phyloP scores from a whole-genome alignment of 75 land plant species.

The Cryptomeria japonica region DNA sequence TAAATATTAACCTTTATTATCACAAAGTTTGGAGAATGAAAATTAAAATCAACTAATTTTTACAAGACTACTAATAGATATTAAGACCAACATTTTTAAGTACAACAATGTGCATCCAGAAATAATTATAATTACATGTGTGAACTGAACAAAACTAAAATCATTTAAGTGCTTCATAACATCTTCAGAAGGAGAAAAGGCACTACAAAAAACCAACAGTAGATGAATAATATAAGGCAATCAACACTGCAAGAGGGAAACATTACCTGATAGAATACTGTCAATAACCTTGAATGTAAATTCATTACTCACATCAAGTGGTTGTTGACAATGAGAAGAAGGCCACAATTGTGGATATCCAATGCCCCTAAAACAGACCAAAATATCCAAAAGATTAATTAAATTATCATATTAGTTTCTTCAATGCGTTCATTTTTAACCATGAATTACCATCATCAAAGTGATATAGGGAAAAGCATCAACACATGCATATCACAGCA shows the following conservation, averaged over 20 bases:
- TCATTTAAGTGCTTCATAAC: neutral
- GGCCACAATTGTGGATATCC: constrained; percentile 97
- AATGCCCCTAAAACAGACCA: constrained; percentile 56
- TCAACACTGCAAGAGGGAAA: neutral
- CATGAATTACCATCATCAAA: neutral
- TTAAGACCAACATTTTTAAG: neutral
- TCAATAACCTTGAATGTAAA: constrained; percentile 82
- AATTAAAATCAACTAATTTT: neutral
- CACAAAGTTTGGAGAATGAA: neutral
- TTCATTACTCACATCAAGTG: constrained; percentile 88
- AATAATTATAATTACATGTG: neutral
- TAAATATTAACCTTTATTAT: neutral
- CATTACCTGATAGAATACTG: constrained; percentile 78
- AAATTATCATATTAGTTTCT: neutral
- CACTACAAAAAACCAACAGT: neutral
- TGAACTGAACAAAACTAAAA: neutral
- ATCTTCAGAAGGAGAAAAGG: neutral
- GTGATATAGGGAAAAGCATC: neutral
- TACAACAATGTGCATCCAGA: neutral
- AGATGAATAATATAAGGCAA: neutral
- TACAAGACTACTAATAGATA: neutral
- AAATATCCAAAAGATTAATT: neutral
- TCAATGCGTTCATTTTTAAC: neutral
- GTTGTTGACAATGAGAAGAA: constrained; percentile 66
- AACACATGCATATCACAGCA: neutral